Base-by-base conservation (phyloP, 352 stramenopile species). In the Blastocystis sp. region DNA sequence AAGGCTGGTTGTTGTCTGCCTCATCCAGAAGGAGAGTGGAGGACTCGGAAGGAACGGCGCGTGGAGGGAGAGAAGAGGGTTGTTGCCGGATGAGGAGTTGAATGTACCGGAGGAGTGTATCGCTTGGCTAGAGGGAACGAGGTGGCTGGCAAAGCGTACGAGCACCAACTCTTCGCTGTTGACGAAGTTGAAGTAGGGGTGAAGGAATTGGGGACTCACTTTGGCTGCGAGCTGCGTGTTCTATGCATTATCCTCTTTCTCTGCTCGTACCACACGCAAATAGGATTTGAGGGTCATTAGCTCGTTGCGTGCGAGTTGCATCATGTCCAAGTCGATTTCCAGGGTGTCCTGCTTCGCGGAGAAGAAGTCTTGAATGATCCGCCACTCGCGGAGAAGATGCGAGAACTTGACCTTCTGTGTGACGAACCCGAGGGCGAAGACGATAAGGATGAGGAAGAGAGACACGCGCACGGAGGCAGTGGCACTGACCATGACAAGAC, bases 391-490 rank as follows among this genome's bases (percentile, higher is more conserved):
- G 40, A 84, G 53, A 69, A 17, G 28, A 14, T 84, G 74, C 5
- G 28, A 11, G 40, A 14, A 43, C 9, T 69, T 62, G 2, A 84
- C 9, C 19, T 23, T 62, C 56, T 64, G 38, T 1, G 74, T 59
- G 21, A 69, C 7, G 21, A 84, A n/a, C 40, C 45, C 74, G 38
- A 84, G 21, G 17, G 69, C 1, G 5, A 48, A 1, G 10, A 84
- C 17, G 4, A 84, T 1, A 14, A 53, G n/a, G 17, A 53, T 5
- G 10, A 56, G 14, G 23, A 62, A 38, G 10, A 84, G 14, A 14
- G 74, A 84, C 5, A 84, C 74, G 23, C 45, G 19, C 45, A 84
- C 56, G 10, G 74, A 84, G 7, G 53, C n/a, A 28, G 74, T 84
- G 45, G 45, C 65, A 69, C 69, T 41, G 28, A 84, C 48, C 40